Evolutionary conservation across 768 basidiomycete species (phyloP), one percentile per base, ranked within the genome.

Genomic region (Russula sp.): DNA sequence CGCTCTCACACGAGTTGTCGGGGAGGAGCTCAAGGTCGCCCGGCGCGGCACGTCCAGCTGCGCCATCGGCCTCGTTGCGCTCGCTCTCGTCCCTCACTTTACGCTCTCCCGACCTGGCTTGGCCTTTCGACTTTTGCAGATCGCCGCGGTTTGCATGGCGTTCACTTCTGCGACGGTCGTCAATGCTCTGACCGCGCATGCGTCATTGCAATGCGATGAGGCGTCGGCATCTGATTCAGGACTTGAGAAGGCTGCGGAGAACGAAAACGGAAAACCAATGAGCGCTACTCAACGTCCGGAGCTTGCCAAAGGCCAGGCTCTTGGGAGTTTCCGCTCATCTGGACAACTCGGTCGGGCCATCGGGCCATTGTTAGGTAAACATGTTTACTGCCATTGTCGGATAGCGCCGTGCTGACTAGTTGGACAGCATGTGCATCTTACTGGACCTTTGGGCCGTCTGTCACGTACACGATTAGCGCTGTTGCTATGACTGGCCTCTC

Each of bases 111-210:
- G 74, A 25, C 73, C 77, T 34, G 72, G 70, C 18, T 46, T 82
- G 34, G 81, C 82, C 11, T 76, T 82, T 66, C 78, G 75, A 41
- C 74, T 85, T 18, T 75, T 89, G 16, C 83, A 83, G 69, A 78
- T 74, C n/a, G 87, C 90, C 7, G 90, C 92, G 0, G 79, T 88
- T 5, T 90, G 87, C 69, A 79, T 98, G 75, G 93, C 93, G 5
- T 97, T 93, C 76, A 97, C 96, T 5, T 90, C 87, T 63, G 95
- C 96, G 5, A 97, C 93, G 1, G 95, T 97, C 53, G 96, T 99
- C 64, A 98, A 90, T 70, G 84, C 91, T 9, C 77, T 99, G 66
- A 99, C 93, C 41, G 86, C 94, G 29, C 84, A 87, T 65, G 96
- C 95, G 10, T 94, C 93, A 14, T 72, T 94, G 66, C 93, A 95